Evolutionary conservation across 495 filamentous ascomycete genomes (phyloP).

Genomic region (Cercophora sp.): DNA sequence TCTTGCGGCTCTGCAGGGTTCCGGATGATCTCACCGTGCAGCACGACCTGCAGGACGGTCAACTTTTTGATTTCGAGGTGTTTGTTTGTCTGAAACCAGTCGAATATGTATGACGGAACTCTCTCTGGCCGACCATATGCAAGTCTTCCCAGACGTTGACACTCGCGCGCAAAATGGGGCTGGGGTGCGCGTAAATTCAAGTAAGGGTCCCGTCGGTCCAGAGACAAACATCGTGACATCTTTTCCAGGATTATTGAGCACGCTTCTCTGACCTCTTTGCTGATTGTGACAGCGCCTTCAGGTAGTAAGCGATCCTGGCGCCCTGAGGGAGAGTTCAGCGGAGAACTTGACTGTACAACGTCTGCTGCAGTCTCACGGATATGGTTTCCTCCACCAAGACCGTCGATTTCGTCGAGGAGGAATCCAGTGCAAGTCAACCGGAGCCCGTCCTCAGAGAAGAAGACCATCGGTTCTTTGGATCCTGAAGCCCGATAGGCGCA

Average conservation of each 20-base stretch:
- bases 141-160: neutral
- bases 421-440: neutral
- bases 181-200: neutral
- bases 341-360: conserved; percentile 1
- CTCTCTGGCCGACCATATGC: too few species aligned
- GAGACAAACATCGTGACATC: neutral
- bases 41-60: neutral
- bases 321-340: neutral
- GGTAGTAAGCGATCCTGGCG: too few species aligned
- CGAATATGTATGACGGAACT: neutral
- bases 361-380: neutral
- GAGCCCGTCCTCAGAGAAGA: neutral
- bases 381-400: conserved; percentile 1
- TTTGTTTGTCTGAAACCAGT: conserved; percentile 8
- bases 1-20: too few species aligned
- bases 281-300: too few species aligned
- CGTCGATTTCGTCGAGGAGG: neutral
- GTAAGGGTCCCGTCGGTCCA: conserved; percentile 6
- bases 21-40: neutral
- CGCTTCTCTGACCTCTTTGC: neutral
- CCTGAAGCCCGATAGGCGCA: neutral
- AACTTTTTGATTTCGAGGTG: conserved; percentile 1
- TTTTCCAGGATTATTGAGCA: neutral
- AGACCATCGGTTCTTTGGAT: neutral
- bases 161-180: neutral